Percentiles rank a stretch among this genome's conserved stretches.
These are phyloP conservation scores for Yamadazyma diospyri DNA, from an alignment of 1,139 yeast species.

Conservation along the genomic window DNA sequence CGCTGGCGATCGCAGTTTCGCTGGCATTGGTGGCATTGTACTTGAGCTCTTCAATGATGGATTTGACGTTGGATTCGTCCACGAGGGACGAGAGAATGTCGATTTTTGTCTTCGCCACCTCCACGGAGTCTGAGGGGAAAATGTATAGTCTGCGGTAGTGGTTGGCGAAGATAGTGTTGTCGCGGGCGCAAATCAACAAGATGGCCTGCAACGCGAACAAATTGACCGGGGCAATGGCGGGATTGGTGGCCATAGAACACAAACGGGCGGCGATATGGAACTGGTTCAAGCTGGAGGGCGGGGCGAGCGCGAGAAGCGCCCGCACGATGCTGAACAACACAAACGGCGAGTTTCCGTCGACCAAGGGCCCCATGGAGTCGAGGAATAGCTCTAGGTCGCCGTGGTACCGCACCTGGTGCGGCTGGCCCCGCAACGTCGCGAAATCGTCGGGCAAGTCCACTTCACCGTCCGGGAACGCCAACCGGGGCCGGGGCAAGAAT, in stretches of 20 bases:
- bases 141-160: constrained; percentile 53
- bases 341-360: constrained; percentile 52
- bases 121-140: constrained; percentile 51
- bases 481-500: constrained; percentile 53
- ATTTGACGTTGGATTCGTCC: constrained; percentile 47
- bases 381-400: constrained; percentile 57
- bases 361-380: constrained; percentile 39
- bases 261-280: constrained; percentile 50
- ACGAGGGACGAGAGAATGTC: constrained; percentile 59
- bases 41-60: constrained; percentile 64
- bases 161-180: constrained; percentile 45
- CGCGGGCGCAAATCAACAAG: constrained; percentile 29
- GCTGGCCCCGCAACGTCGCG: constrained; percentile 17
- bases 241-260: constrained; percentile 34
- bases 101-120: constrained; percentile 55
- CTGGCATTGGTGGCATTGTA: constrained; percentile 49
- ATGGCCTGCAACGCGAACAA: constrained; percentile 43
- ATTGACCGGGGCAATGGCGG: constrained; percentile 29
- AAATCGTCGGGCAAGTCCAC: constrained; percentile 38
- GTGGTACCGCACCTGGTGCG: constrained; percentile 46
- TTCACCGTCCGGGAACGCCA: constrained; percentile 5
- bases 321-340: constrained; percentile 62
- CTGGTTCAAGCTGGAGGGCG: constrained; percentile 46
- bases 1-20: constrained; percentile 37
- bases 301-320: constrained; percentile 51